Base-by-base conservation (phyloP, 1,284 basidiomycete species). In the Tremellales sp. region DNA sequence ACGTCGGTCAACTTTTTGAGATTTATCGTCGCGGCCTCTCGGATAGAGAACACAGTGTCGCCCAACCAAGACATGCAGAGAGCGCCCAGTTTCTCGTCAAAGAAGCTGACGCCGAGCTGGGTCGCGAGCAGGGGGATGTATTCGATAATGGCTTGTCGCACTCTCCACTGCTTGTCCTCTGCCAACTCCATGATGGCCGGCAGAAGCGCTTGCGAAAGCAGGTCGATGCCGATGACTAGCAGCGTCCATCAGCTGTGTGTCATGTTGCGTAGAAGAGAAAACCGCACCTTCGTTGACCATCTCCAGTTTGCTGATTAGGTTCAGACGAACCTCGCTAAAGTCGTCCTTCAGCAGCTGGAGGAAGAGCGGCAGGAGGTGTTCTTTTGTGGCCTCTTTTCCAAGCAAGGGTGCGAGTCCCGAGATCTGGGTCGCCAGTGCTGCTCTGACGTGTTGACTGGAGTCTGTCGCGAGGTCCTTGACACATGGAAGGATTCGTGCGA, bases 101-200 rank as follows among this genome's bases (percentile, higher is more conserved):
- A 98, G 78, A 98, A 98, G 29, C 86, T 78, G 60, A 93, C 91
- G 49, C 95, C 95, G 45, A 99, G 81, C 71, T 99, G 95, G 19
- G 87, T 94, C 39, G 95, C 93, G 33, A 99, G 84, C 19, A 98
- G 81, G 78, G 95, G 74, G 84, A 81, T 97, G 75, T 99, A 97
- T 74, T 98, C 95, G 74, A 99, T 99, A 75, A 99, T 98, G 13
- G 95, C 95, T 75, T 99, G 95, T 60, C 95, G 86, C 34, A 99
- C 95, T 41, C 95, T 86, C 95, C 95, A 99, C 60, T 97, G 97
- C 75, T 98, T 99, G 78, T 99, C 95, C 74, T 98, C 95, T 21
- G 95, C 94, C 37, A 99, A 78, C 70, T 97, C 90, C 60, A 98
- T 89, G 60, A 99, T 98, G 27, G 95, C 95, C 7, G 95, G 95